A percentile compares a stretch with the other conserved stretches of the same genome.
Evolutionary conservation across 2,329 filamentous ascomycete species (phyloP).

Genomic region (Claviceps sp.): DNA sequence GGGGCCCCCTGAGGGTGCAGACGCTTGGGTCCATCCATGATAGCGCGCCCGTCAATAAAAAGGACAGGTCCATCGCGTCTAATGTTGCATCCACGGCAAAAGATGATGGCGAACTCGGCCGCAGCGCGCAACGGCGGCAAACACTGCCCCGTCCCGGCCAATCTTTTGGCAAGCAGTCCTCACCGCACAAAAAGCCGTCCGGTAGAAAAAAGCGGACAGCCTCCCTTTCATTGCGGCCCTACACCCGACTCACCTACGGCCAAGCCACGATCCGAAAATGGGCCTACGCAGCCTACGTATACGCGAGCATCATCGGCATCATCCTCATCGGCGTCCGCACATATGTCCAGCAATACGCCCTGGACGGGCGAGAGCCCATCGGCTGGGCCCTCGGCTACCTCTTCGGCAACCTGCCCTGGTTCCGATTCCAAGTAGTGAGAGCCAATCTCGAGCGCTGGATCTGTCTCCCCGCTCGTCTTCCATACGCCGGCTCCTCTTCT

Average conservation of each 20-base stretch:
- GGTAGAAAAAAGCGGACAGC: slow-evolving; percentile 53
- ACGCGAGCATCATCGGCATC: slow-evolving; percentile 49
- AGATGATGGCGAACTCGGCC: background rate
- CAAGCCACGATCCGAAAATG: slow-evolving; percentile 71
- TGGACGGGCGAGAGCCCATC: slow-evolving; percentile 65
- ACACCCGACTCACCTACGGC: slow-evolving; percentile 64
- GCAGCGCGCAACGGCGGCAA: slow-evolving; percentile 30
- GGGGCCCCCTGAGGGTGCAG: slow-evolving; percentile 14
- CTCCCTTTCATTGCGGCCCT: slow-evolving; percentile 54
- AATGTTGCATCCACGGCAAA: background rate
- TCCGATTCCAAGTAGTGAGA: slow-evolving; percentile 59
- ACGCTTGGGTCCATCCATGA: slow-evolving; percentile 15
- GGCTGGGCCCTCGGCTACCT: slow-evolving; percentile 89
- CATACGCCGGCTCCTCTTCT: slow-evolving; percentile 8
- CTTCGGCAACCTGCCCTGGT: slow-evolving; percentile 60
- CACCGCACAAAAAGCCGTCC: slow-evolving; percentile 37
- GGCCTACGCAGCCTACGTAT: slow-evolving; percentile 71
- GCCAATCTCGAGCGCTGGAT: slow-evolving; percentile 64
- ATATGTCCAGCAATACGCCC: slow-evolving; percentile 53
- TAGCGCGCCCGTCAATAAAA: background rate
- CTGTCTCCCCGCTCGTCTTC: slow-evolving; percentile 42
- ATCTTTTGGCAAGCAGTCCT: slow-evolving; percentile 24
- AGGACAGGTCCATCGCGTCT: background rate
- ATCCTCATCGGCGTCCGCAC: slow-evolving; percentile 59
- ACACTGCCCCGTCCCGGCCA: slow-evolving; percentile 35